Evolutionary conservation across 371 early-diverging fungal genomes (phyloP), one percentile per base, ranked within the genome.

Genomic region (Batkoa obscura): DNA sequence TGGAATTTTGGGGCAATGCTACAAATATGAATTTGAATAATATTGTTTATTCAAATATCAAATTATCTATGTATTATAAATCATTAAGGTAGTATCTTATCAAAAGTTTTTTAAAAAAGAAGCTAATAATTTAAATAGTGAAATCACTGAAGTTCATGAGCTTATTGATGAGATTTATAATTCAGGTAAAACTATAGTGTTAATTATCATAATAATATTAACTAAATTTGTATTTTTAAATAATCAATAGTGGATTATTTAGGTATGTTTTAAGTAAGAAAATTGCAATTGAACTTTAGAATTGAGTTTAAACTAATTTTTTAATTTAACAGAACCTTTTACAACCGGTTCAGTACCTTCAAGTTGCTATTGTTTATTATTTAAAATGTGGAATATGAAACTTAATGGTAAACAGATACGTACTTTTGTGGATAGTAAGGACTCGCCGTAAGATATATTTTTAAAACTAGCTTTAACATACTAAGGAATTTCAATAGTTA

Each of bases 21-120:
- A 65, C 68, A 47, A 86, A 83, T 33, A 90, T 87, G 88, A 90
- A 90, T 65, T 64, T 87, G 64, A 86, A 86, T 65, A 74, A 79
- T 17, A 70, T 87, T 55, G 67, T 84, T 34, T 78, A 79, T 55
- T 76, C 79, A 54, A 84, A 83, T 58, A 82, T 83, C 57, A 60
- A 74, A 34, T 75, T 73, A 4, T 84, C 83, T 2, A 78, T 75
- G 13, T 84, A 84, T 59, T 81, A 81, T 58, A 74, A 75, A 61
- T 69, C 71, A 13, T 60, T 82, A n/a, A 73, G 67, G 84, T 84
- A 74, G 68, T 76, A 5, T 23, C 31, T n/a, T 51, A 46, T 42
- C 33, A 42, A 37, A 34, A 39, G 10, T 42, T 51, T 45, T 2
- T 46, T 15, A n/a, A 15, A 32, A 37, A 38, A n/a, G 41, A 45